A percentile compares a stretch with the other conserved stretches of the same genome.
Conservation (phyloP, 257 asterid genomes). For the Plantago ovata region DNA sequence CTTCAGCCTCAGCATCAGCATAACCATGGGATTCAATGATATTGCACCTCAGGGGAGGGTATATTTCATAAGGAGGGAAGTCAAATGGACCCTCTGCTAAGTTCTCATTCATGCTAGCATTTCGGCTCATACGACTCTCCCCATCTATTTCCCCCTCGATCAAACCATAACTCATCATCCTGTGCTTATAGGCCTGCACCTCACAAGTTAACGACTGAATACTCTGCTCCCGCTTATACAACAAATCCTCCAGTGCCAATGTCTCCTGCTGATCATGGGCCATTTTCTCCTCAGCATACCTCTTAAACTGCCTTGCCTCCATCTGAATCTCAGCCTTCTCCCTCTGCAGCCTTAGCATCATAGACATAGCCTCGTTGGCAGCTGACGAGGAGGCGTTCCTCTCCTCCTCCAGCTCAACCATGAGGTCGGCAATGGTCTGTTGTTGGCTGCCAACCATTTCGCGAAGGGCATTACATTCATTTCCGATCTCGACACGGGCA, state of each 20-base stretch:
- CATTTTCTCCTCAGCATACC: conserved; percentile 87
- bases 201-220: conserved; percentile 77
- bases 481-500: conserved; percentile 73
- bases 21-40: conserved; percentile 38
- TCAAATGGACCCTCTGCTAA: conserved; percentile 37
- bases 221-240: conserved; percentile 82
- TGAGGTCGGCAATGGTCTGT: conserved; percentile 59
- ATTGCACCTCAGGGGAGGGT: conserved; percentile 82
- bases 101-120: conserved; percentile 42
- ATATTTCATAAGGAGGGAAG: conserved; percentile 45
- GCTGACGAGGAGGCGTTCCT: conserved; percentile 92
- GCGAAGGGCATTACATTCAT: conserved; percentile 75
- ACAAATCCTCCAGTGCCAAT: conserved; percentile 62
- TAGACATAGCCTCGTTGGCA: conserved; percentile 95
- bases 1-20: conserved; percentile 31
- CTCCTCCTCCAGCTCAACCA: conserved; percentile 87
- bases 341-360: conserved; percentile 92
- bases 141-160: conserved; percentile 63
- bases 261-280: conserved; percentile 88
- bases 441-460: conserved; percentile 81
- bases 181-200: conserved; percentile 69
- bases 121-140: conserved; percentile 40
- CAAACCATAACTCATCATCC: conserved; percentile 86
- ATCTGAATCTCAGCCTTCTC: conserved; percentile 89
- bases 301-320: conserved; percentile 89